Evolutionary conservation across 1,139 yeast species (phyloP), one percentile per base, ranked within the genome.

Genomic region (Yarrowia galli): DNA sequence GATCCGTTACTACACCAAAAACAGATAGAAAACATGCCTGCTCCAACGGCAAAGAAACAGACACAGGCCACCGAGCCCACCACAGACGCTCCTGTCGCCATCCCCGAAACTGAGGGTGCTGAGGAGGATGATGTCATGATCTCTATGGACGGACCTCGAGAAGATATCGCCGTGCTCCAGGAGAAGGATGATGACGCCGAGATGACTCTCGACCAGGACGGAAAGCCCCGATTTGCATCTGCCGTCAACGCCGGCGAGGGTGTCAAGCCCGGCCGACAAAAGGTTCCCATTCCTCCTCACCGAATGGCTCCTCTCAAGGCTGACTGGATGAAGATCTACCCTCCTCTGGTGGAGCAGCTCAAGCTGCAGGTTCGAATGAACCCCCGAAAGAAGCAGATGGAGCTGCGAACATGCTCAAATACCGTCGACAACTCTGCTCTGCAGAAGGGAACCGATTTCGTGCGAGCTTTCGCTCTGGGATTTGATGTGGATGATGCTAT

Each of bases 331-430:
- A 95, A 95, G 78, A 89, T 95, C 69, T 96, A 95, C 77, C 97
- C 97, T 45, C 98, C 99, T 9, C 83, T 95, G 72, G 98, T 95
- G 43, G 98, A 95, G 71, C 97, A 92, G 79, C 84, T 95, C 73
- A 92, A 95, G 77, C 82, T 95, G 72, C 99, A 96, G 79, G 98
- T 95, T 68, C 87, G 98, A 79, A 95, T 96, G 98, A 95, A 95
- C 78, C 60, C 64, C 16, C 72, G 77, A 28, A 88, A 92, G 32
- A 90, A 86, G 74, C 89, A 96, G 15, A 97, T 95, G 35, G 97
- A 93, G 76, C 79, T 95, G 74, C 87, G 92, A 79, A 93, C 98
- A 2, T 87, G 89, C 76, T 87, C 89, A 70, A 83, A 83, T 73
- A 93, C 98, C 5, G 88, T 89, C 3, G 99, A 96, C 74, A 89